phyloP scores from a whole-genome alignment of 2,329 filamentous ascomycete species.

The Scedosporium dehoogii region DNA sequence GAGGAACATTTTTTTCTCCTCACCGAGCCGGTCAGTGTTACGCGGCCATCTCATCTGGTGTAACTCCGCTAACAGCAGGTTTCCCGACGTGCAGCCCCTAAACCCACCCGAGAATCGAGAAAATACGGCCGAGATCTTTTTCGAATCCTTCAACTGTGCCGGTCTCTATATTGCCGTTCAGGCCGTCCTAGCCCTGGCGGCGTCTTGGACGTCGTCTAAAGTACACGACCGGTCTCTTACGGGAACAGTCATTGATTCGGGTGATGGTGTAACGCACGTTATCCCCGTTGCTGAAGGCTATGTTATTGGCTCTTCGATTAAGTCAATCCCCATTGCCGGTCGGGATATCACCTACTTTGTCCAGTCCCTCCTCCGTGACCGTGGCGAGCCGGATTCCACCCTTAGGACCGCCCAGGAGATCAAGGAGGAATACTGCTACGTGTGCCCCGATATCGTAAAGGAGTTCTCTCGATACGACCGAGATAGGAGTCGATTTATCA shows the following conservation, averaged over 20 bases:
- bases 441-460: constrained; percentile 97
- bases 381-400: constrained; percentile 91
- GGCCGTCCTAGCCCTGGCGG: constrained; percentile 88
- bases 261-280: constrained; percentile 97
- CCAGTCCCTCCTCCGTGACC: constrained; percentile 88
- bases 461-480: constrained; percentile 92
- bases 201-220: constrained; percentile 98
- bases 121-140: constrained; percentile 99
- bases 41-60: background rate
- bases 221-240: constrained; percentile 93
- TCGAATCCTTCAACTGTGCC: constrained; percentile 98
- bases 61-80: constrained; percentile 1
- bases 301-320: constrained; percentile 97
- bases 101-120: constrained; percentile 98
- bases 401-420: constrained; percentile 96
- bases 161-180: constrained; percentile 98
- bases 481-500: constrained; percentile 81
- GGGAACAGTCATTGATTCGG: constrained; percentile 95
- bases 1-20: constrained; percentile 98
- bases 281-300: constrained; percentile 98
- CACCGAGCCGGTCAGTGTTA: constrained; percentile 72
- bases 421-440: constrained; percentile 98
- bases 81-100: constrained; percentile 53
- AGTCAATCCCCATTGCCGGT: constrained; percentile 95
- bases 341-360: constrained; percentile 99